These are phyloP conservation scores for Penicillium sp. DNA, from an alignment of 2,329 filamentous ascomycete species.

Conservation along the genomic window DNA sequence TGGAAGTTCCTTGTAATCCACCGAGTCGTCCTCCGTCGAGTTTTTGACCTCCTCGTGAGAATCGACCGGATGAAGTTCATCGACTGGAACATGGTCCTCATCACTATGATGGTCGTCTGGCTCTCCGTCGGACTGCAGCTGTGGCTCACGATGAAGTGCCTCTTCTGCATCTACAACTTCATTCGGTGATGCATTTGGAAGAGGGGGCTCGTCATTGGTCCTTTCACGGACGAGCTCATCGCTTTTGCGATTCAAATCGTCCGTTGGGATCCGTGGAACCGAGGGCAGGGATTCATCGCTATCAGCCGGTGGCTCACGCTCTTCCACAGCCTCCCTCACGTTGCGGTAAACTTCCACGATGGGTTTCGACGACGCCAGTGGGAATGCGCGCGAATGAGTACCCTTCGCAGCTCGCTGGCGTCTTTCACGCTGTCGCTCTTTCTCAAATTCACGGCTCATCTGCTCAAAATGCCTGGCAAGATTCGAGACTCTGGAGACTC, in stretches of 20 bases:
- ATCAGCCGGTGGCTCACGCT: slow-evolving; percentile 69
- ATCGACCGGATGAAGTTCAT: slow-evolving; percentile 65
- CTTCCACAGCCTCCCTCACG: slow-evolving; percentile 88
- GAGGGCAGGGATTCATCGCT: slow-evolving; percentile 48
- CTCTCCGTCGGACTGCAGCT: slow-evolving; percentile 65
- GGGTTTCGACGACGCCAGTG: slow-evolving; percentile 88
- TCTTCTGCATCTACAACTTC: slow-evolving; percentile 46
- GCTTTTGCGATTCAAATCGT: slow-evolving; percentile 36
- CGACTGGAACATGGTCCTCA: slow-evolving; percentile 67
- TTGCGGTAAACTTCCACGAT: slow-evolving; percentile 96
- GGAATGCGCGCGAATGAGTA: slow-evolving; percentile 76
- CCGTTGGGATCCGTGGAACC: slow-evolving; percentile 25
- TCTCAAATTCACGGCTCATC: slow-evolving; percentile 93
- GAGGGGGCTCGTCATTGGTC: slow-evolving; percentile 29
- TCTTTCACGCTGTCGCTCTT: slow-evolving; percentile 84
- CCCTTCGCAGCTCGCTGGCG: slow-evolving; percentile 77
- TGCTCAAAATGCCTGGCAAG: slow-evolving; percentile 96
- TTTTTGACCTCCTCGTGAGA: slow-evolving; percentile 56
- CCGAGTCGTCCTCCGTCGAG: slow-evolving; percentile 55
- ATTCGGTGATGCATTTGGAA: slow-evolving; percentile 32
- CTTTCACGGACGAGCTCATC: slow-evolving; percentile 29
- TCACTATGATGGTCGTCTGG: slow-evolving; percentile 72
- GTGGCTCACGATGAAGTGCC: slow-evolving; percentile 49
- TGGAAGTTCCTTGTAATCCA: slow-evolving; percentile 72
- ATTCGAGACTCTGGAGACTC: slow-evolving; percentile 80